Percentiles rank a stretch among this genome's conserved stretches.
These are phyloP conservation scores for Neonectria neomacrospora DNA, from an alignment of 2,329 filamentous ascomycete genomes.

Conservation along the genomic window DNA sequence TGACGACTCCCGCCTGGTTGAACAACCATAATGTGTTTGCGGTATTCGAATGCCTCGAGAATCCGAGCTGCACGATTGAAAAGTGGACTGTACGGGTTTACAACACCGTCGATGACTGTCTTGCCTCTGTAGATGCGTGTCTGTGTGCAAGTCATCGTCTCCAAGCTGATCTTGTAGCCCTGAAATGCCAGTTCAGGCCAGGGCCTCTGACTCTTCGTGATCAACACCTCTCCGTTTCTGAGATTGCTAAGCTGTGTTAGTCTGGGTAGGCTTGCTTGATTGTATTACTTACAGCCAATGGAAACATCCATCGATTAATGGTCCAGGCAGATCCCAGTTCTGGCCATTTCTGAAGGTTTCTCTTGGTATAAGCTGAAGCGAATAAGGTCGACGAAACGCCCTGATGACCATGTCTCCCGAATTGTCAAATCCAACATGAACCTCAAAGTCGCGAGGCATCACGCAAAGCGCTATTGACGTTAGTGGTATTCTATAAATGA, in stretches of 20 bases:
- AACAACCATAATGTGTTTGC: slow-evolving; percentile 31
- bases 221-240: slow-evolving; percentile 32
- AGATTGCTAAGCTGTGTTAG: slow-evolving; percentile 27
- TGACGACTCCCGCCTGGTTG: slow-evolving; percentile 32
- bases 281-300: slow-evolving; percentile 63
- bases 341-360: slow-evolving; percentile 28
- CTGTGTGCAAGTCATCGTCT: slow-evolving; percentile 26
- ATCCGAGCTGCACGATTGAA: slow-evolving; percentile 36
- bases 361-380: slow-evolving; percentile 37
- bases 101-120: slow-evolving; percentile 22
- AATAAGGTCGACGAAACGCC: slow-evolving; percentile 32
- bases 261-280: background rate
- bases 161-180: slow-evolving; percentile 31
- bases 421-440: slow-evolving; percentile 57
- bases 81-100: slow-evolving; percentile 39
- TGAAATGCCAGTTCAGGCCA: slow-evolving; percentile 31
- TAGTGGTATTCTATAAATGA: background rate
- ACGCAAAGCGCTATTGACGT: slow-evolving; percentile 19
- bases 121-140: background rate
- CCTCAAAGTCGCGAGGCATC: slow-evolving; percentile 54
- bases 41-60: slow-evolving; percentile 35
- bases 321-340: slow-evolving; percentile 59
- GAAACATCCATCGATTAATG: slow-evolving; percentile 60
- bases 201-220: slow-evolving; percentile 30
- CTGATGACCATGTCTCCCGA: slow-evolving; percentile 45